Conservation (phyloP, 129 eudicot genomes). For the Erigeron canadensis region DNA sequence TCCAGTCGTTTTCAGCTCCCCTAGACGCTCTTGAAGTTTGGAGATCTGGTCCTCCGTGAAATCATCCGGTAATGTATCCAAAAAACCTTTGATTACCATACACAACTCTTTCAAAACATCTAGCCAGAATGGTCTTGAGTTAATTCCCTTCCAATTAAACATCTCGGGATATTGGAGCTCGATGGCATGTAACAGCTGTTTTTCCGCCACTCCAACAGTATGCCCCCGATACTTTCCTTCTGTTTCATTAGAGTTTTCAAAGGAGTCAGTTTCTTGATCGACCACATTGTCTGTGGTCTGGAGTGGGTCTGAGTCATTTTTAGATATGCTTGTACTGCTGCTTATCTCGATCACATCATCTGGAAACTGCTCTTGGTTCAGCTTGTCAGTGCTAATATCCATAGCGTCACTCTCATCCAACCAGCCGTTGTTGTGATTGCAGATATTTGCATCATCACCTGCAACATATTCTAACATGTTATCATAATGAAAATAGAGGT, state of each 20-base stretch:
- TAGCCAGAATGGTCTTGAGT: background rate
- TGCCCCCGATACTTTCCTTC: background rate
- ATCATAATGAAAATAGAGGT: background rate
- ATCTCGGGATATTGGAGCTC: constrained; percentile 6
- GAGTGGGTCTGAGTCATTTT: background rate
- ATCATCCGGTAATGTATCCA: background rate
- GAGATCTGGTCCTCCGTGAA: background rate
- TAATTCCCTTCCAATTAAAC: background rate
- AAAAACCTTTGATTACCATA: background rate
- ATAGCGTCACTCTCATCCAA: background rate
- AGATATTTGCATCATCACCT: background rate
- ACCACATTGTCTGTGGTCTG: background rate
- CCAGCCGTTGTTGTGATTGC: constrained; percentile 13
- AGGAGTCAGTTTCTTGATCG: background rate
- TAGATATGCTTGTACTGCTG: background rate
- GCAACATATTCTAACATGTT: background rate
- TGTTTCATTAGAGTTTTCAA: background rate
- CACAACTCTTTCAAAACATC: background rate
- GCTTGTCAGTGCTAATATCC: background rate
- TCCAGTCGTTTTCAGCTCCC: background rate
- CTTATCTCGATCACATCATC: background rate
- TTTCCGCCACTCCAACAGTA: background rate
- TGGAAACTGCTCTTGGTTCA: background rate
- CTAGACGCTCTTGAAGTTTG: background rate
- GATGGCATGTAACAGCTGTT: background rate